phyloP scores from a whole-genome alignment of 148 eudicot genomes.

The Linanthus parryae region DNA sequence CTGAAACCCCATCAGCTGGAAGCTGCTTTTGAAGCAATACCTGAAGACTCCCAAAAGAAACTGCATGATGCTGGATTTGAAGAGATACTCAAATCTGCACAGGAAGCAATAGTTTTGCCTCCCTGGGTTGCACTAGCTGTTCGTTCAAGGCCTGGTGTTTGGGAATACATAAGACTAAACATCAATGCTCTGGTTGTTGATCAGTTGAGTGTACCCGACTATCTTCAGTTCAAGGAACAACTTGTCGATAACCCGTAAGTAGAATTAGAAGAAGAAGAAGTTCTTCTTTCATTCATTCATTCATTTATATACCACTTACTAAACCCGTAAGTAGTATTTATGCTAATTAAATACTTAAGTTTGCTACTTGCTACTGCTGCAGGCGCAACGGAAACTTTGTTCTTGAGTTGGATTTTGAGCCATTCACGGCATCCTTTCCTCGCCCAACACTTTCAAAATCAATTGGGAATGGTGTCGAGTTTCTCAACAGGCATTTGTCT shows the following conservation, averaged over 20 bases:
- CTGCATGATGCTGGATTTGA: constrained; percentile 74
- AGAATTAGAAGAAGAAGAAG: too few species aligned
- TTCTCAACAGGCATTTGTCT: constrained; percentile 92
- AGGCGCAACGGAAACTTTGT: constrained; percentile 85
- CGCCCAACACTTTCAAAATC: constrained; percentile 92
- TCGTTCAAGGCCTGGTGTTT: constrained; percentile 90
- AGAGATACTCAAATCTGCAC: constrained; percentile 77
- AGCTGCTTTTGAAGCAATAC: constrained; percentile 61
- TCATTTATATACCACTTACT: too few species aligned
- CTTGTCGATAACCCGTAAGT: constrained; percentile 76
- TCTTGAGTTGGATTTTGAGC: constrained; percentile 92
- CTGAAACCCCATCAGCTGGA: constrained; percentile 75
- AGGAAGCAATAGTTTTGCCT: constrained; percentile 84
- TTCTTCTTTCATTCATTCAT: neutral
- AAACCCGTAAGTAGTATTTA: neutral
- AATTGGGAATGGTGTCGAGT: constrained; percentile 97
- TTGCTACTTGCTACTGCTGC: constrained; percentile 1
- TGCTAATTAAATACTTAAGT: neutral
- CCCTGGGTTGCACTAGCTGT: constrained; percentile 93
- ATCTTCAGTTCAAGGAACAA: constrained; percentile 80
- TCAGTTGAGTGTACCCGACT: constrained; percentile 66
- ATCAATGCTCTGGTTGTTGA: constrained; percentile 52
- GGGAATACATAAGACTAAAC: constrained; percentile 86
- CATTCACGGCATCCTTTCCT: constrained; percentile 81
- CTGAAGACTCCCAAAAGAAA: constrained; percentile 33